A percentile compares a stretch with the other conserved stretches of the same genome.
Conservation (phyloP, 345 rosid species). For the Lepidium didymum region DNA sequence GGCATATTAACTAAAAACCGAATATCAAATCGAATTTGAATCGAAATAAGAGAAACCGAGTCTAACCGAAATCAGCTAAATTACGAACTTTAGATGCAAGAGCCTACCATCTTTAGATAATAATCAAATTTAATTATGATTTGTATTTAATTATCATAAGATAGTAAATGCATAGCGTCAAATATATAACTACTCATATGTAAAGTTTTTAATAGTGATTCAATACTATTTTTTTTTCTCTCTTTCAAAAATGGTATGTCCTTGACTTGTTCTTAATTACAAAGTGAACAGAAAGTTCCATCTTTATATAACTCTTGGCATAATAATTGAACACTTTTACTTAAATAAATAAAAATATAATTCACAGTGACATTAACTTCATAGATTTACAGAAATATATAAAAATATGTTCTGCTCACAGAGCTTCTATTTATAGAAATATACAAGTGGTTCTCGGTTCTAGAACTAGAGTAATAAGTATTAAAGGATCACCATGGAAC, state of each 20-base stretch:
- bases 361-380: not conserved
- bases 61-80: no score
- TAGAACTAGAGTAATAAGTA: not conserved
- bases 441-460: not conserved
- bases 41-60: no score
- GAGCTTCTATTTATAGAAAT: not conserved
- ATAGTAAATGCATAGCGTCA: no score
- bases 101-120: no score
- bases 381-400: not conserved
- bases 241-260: not conserved
- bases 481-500: slow-evolving; percentile 46
- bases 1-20: no score
- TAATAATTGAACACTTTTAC: not conserved
- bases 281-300: not conserved
- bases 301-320: not conserved
- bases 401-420: not conserved
- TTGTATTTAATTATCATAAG: no score
- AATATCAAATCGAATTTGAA: no score
- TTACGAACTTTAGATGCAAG: no score
- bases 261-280: not conserved
- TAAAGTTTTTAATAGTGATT: no score
- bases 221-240: not conserved
- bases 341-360: not conserved
- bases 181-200: no score
- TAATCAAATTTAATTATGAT: no score